phyloP scores from a whole-genome alignment of 2,329 filamentous ascomycete genomes.

The Colletotrichum simmondsii region DNA sequence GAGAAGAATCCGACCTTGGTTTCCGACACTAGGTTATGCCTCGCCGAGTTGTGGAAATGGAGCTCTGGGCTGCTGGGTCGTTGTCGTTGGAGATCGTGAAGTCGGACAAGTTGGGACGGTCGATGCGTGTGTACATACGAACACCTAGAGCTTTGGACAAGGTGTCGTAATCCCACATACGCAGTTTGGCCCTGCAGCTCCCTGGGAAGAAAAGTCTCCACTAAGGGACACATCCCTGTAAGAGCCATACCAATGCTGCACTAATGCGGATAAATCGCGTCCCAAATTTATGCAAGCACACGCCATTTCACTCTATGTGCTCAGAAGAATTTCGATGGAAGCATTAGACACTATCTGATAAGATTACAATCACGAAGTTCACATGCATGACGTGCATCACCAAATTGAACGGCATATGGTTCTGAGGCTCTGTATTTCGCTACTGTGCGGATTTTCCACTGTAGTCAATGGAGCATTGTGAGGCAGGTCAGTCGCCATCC shows the following conservation, averaged over 20 bases:
- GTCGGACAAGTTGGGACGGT: background rate
- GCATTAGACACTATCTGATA: background rate
- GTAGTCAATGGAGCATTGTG: constrained; percentile 12
- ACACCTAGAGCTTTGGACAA: constrained; percentile 39
- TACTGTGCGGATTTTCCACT: constrained; percentile 35
- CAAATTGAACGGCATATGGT: background rate
- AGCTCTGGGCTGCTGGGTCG: background rate
- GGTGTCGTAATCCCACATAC: constrained; percentile 44
- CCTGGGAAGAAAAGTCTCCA: constrained; percentile 4
- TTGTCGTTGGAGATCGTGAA: background rate
- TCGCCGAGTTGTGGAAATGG: background rate
- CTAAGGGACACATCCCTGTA: background rate
- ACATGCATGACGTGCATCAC: background rate
- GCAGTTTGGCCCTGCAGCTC: constrained; percentile 18
- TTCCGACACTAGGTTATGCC: background rate
- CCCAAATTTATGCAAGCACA: constrained; percentile 3
- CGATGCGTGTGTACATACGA: background rate
- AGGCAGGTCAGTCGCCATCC: constrained; percentile 21
- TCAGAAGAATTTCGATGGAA: background rate
- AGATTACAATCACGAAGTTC: background rate
- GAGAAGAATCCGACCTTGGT: background rate
- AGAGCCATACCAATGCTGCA: background rate
- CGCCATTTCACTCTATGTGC: background rate
- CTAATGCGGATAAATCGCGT: background rate
- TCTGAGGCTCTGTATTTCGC: constrained; percentile 34